Conservation (phyloP, 345 rosid genomes). For the Salix brachista region DNA sequence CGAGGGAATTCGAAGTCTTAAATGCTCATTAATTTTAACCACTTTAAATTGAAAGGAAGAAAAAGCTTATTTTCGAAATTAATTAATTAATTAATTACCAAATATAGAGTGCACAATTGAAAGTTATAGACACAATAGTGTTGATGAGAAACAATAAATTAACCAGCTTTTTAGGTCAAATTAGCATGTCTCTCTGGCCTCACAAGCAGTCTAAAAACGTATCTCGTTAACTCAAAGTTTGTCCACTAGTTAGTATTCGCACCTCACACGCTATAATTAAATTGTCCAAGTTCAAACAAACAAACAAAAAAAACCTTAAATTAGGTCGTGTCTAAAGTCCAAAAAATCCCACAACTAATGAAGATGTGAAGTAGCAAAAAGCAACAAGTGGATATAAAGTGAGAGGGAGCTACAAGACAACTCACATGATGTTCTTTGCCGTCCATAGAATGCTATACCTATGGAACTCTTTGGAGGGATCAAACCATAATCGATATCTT, state of each 20-base stretch:
- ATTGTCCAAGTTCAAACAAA: not conserved
- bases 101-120: no score
- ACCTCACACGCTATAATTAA: constrained; percentile 13
- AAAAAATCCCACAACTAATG: not conserved
- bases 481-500: constrained; percentile 88
- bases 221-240: not conserved
- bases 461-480: constrained; percentile 78
- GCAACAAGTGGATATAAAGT: not conserved
- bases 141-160: not conserved
- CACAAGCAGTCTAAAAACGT: not conserved
- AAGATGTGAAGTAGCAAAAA: not conserved
- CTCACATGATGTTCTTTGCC: constrained; percentile 64
- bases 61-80: no score
- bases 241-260: not conserved
- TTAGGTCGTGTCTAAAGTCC: not conserved
- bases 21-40: no score
- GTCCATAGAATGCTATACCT: constrained; percentile 93
- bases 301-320: not conserved
- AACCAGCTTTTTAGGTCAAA: not conserved
- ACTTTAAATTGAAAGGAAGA: no score
- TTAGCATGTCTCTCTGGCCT: not conserved
- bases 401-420: not conserved
- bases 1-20: no score
- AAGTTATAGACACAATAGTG: not conserved
- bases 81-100: no score